Conservation (phyloP, 208 protist species). For the Sergeia podlipaevii region DNA sequence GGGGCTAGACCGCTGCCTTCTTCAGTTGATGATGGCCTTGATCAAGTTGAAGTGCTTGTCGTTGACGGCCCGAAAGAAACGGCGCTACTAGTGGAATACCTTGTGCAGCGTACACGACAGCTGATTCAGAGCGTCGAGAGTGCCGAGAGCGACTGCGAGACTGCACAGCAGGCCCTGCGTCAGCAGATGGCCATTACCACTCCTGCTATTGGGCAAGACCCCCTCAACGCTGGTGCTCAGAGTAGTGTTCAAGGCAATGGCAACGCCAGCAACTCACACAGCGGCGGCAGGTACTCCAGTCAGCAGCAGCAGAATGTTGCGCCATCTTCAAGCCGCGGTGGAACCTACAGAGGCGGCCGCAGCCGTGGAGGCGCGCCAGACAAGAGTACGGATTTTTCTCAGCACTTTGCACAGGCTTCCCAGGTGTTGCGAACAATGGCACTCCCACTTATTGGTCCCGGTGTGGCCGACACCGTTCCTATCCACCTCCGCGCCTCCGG, state of each 20-base stretch:
- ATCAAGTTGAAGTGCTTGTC: slow-evolving; percentile 10
- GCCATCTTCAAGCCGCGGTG: no score
- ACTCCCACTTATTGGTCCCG: slow-evolving; percentile 43
- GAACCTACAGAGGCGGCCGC: no score
- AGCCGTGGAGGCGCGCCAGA: no score
- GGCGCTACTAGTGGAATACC: slow-evolving; percentile 60
- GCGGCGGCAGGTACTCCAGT: no score
- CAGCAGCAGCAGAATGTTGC: no score
- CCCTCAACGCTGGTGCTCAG: no score
- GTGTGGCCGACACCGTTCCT: slow-evolving; percentile 28
- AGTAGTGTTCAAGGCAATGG: no score
- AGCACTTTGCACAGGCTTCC: no score
- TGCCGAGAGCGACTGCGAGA: background rate
- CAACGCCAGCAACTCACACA: no score
- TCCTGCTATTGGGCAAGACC: no score
- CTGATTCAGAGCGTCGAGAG: slow-evolving; percentile 24
- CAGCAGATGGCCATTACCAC: no score
- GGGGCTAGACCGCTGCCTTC: slow-evolving; percentile 11
- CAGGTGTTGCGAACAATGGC: slow-evolving; percentile 10
- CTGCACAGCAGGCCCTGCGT: background rate
- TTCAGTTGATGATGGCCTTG: slow-evolving; percentile 19
- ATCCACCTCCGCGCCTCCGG: slow-evolving; percentile 47
- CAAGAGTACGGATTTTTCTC: no score
- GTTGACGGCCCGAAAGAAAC: slow-evolving; percentile 48
- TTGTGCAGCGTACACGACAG: slow-evolving; percentile 47